Percentiles rank a stretch among this genome's conserved stretches.
phyloP scores from a whole-genome alignment of 257 asterid genomes.

The Leptodermis oblonga region DNA sequence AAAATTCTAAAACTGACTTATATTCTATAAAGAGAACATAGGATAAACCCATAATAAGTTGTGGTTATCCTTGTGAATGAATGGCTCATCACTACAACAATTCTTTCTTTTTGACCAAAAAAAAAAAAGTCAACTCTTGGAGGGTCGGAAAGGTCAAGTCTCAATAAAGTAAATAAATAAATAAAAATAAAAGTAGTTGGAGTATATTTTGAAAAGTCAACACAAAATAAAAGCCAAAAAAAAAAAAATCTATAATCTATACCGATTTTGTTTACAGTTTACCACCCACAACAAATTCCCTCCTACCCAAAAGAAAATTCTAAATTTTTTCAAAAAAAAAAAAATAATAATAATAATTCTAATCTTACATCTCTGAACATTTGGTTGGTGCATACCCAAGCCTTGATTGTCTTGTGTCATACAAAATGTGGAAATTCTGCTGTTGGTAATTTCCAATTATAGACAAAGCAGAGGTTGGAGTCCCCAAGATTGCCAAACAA shows the following conservation, averaged over 20 bases:
- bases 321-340: no score
- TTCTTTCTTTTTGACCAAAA: not conserved
- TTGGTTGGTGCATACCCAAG: conserved; percentile 74
- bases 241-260: conserved; percentile 4
- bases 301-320: conserved; percentile 11
- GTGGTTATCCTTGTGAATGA: not conserved
- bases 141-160: not conserved
- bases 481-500: conserved; percentile 84
- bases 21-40: no score
- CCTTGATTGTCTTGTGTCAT: conserved; percentile 68
- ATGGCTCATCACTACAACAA: not conserved
- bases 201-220: not conserved
- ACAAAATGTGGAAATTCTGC: conserved; percentile 79
- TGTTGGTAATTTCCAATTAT: conserved; percentile 92
- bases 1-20: no score
- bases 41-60: not conserved
- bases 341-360: not conserved
- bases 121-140: not conserved
- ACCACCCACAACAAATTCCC: conserved; percentile 1
- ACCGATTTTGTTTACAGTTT: conserved; percentile 24
- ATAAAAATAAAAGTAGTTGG: not conserved
- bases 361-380: conserved; percentile 54
- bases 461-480: conserved; percentile 64
- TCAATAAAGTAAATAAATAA: no score
- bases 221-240: not conserved